Evolutionary conservation across 306 rosid genomes (phyloP), one percentile per base, ranked within the genome.

Genomic region (Corylus americana): DNA sequence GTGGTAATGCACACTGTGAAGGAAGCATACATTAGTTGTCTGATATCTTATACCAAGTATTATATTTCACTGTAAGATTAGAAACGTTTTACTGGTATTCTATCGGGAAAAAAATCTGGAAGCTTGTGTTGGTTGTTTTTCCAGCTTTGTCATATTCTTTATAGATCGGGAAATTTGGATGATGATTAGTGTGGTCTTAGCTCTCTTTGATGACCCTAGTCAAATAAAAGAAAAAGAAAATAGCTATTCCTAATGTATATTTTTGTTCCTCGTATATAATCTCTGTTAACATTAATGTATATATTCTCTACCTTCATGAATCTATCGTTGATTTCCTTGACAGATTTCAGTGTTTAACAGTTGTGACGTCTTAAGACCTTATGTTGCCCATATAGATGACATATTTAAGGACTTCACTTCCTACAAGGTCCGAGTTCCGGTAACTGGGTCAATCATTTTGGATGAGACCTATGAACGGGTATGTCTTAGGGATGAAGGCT

Each of bases 381-480:
- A 95, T 84, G 99, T 93, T 55, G 90, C 94, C 63, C 98, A 95
- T 76, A 89, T 95, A 59, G 99, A 95, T 74, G 97, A 93, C 81
- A 95, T 93, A 84, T 95, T 91, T 64, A 95, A 95, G 89, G 99
- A 95, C 88, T 95, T 95, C 84, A 93, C 96, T 76, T 95, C 99
- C 71, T 95, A 93, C 83, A 95, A 95, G 88, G 96, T 95, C 79
- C 93, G 97, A 49, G 99, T 95, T 71, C 99, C 99, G 35, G 99
- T 95, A 55, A 95, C 99, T 39, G 99, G 99, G 44, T 97, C 94
- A 35, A 95, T 95, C 85, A 95, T 95, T 88, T 89, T 95, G 77
- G 99, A 95, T 87, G 97, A 95, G 86, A 93, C 98, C 44, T 90
- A 69, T 81, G 96, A 95, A 89, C 83, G 99, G 98, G 99, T 95